phyloP scores from a whole-genome alignment of 768 basidiomycete species.

The Naganishia antarctica region DNA sequence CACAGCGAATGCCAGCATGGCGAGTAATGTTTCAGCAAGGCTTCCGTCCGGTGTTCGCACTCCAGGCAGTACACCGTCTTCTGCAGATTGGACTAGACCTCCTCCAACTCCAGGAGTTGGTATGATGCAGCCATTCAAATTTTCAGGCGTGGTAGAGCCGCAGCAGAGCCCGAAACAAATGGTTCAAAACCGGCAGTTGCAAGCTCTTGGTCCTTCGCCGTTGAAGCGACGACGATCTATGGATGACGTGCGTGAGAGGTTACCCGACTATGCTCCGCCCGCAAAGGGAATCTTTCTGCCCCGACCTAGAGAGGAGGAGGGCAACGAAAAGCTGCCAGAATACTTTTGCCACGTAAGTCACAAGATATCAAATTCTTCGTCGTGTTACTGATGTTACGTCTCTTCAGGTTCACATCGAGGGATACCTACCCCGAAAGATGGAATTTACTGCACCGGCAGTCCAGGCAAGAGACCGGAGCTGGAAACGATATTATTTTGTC shows the following conservation, averaged over 20 bases:
- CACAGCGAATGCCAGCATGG: not conserved
- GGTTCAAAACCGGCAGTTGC: constrained; percentile 4
- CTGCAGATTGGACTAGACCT: constrained; percentile 40
- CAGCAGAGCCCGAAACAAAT: constrained; percentile 15
- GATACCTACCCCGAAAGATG: constrained; percentile 81
- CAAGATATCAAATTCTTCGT: not conserved
- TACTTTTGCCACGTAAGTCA: constrained; percentile 65
- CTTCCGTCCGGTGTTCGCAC: constrained; percentile 34
- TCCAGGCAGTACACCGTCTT: constrained; percentile 13
- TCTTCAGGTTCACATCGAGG: constrained; percentile 63
- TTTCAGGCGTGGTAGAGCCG: not conserved
- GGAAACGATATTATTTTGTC: constrained; percentile 81
- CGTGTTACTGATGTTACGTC: not conserved
- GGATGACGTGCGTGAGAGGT: constrained; percentile 47
- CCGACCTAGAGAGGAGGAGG: constrained; percentile 64
- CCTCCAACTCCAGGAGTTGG: constrained; percentile 44
- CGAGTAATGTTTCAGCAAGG: constrained; percentile 19
- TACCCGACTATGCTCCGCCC: constrained; percentile 51
- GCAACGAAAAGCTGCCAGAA: constrained; percentile 67
- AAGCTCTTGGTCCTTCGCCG: constrained; percentile 25
- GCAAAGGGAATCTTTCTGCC: constrained; percentile 41
- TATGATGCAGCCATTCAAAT: constrained; percentile 20
- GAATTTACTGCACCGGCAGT: constrained; percentile 81
- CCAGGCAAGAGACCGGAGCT: constrained; percentile 83
- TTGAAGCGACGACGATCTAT: constrained; percentile 49